Conservation (phyloP, 148 eudicot species). For the Rhododendron ferrugineum region DNA sequence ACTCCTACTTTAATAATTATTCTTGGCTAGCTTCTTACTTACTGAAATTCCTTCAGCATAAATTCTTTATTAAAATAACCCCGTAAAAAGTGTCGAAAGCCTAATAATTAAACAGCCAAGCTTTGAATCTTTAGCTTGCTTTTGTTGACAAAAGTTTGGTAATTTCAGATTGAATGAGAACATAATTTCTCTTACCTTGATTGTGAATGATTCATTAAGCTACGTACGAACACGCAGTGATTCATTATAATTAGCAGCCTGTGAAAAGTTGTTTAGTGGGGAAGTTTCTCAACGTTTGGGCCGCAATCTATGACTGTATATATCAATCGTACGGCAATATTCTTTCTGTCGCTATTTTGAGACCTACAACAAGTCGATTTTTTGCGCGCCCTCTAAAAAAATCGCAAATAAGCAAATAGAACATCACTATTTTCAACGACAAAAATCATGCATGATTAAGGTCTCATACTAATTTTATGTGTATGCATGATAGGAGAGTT, state of each 20-base stretch:
- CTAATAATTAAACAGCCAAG: not conserved
- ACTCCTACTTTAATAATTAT: too few relatives aligned
- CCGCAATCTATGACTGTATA: not conserved
- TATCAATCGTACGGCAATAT: not conserved
- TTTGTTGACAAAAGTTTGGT: conserved; percentile 9
- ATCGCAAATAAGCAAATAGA: not conserved
- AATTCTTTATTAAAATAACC: not conserved
- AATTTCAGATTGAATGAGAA: not conserved
- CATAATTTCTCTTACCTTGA: not conserved
- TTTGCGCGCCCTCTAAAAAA: not conserved
- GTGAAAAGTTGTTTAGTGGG: not conserved
- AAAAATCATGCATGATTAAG: too few relatives aligned
- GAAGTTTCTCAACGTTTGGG: not conserved
- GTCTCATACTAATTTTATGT: too few relatives aligned
- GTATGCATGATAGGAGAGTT: too few relatives aligned
- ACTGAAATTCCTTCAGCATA: not conserved
- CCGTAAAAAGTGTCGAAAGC: too few relatives aligned
- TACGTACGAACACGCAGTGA: not conserved
- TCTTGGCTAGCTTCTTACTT: not conserved
- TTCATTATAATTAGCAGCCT: not conserved
- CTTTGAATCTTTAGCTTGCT: conserved; percentile 2
- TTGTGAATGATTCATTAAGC: not conserved
- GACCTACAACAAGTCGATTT: not conserved
- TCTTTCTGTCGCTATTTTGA: not conserved
- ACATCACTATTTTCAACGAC: too few relatives aligned